Conservation (phyloP, 768 basidiomycete genomes). For the Podaxis pistillaris region DNA sequence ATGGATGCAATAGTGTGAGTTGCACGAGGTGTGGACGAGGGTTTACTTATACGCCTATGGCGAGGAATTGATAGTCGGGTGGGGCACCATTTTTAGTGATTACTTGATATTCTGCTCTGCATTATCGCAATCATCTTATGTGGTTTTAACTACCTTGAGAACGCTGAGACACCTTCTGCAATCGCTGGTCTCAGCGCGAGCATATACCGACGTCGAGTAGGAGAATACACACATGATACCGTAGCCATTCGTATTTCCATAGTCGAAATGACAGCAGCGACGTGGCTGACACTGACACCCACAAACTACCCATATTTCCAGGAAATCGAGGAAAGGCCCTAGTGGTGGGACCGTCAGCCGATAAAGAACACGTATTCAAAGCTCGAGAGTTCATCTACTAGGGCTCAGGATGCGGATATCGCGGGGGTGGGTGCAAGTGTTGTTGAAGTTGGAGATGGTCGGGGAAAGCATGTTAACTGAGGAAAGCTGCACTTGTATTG, state of each 20-base stretch:
- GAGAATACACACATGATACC: not conserved
- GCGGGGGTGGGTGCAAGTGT: no score
- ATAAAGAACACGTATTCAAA: no score
- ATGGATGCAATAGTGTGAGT: not conserved
- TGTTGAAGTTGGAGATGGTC: no score
- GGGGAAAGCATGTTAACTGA: no score
- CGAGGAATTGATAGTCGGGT: not conserved
- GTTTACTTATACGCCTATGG: constrained; percentile 1
- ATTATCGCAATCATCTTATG: not conserved
- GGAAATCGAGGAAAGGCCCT: no score
- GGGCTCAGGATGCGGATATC: no score
- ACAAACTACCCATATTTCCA: no score
- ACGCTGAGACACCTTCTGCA: not conserved
- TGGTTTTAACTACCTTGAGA: not conserved
- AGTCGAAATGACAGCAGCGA: no score
- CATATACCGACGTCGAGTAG: not conserved
- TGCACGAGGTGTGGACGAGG: constrained; percentile 4
- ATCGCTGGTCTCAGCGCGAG: not conserved
- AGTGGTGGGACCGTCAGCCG: no score
- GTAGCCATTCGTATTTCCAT: not conserved
- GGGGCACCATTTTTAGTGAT: not conserved
- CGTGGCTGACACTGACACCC: no score
- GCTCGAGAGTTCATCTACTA: no score
- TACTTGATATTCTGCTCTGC: not conserved
- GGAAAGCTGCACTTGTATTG: no score